Evolutionary conservation across 2,329 filamentous ascomycete species (phyloP).

Genomic region (Paraphoma sp.): DNA sequence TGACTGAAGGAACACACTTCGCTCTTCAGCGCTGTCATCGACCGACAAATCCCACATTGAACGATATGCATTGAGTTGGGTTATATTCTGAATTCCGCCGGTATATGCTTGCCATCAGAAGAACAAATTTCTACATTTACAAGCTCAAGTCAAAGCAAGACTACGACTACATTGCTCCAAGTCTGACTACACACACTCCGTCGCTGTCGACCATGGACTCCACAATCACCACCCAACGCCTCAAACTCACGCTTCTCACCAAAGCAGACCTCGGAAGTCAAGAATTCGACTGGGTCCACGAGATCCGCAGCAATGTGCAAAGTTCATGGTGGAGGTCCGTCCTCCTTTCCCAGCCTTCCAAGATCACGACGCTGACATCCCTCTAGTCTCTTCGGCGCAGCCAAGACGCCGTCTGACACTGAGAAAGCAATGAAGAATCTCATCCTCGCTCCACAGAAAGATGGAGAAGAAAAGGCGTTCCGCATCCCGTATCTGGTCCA

Average conservation of each 20-base stretch:
- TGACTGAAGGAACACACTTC: not conserved
- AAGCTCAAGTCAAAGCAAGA: not conserved
- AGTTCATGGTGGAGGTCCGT: conserved; percentile 34
- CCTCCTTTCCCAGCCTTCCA: not conserved
- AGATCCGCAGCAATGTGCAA: conserved; percentile 31
- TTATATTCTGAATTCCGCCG: no score
- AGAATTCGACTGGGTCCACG: conserved; percentile 34
- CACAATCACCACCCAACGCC: conserved; percentile 26
- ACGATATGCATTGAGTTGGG: no score
- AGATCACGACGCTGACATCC: not conserved
- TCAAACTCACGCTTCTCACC: conserved; percentile 33
- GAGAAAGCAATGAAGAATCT: conserved; percentile 10
- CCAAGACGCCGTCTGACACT: conserved; percentile 31
- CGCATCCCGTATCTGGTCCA: conserved; percentile 32
- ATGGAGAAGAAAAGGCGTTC: conserved; percentile 15
- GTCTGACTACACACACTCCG: not conserved
- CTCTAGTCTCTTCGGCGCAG: conserved; percentile 22
- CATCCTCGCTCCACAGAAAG: not conserved
- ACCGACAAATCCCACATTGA: no score
- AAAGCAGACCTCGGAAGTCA: conserved; percentile 23
- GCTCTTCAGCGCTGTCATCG: no score
- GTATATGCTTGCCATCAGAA: no score
- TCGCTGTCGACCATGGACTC: conserved; percentile 19
- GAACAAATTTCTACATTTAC: no score
- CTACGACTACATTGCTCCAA: not conserved